phyloP scores from a whole-genome alignment of 2,329 filamentous ascomycete species.

The Plenodomus lindquistii region DNA sequence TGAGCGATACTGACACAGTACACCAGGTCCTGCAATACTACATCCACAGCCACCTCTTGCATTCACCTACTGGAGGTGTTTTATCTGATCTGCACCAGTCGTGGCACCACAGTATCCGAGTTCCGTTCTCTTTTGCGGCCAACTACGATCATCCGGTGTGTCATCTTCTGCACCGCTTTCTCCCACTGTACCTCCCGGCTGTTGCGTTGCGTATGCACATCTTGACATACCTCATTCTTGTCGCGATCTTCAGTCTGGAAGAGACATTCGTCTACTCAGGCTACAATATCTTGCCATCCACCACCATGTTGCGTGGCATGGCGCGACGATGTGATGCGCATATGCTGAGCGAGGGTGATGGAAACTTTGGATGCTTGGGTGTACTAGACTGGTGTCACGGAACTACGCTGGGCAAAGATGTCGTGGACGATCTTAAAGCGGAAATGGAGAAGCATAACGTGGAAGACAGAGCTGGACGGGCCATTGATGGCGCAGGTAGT shows the following conservation, averaged over 20 bases:
- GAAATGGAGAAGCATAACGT: slow-evolving; percentile 61
- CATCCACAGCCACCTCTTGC: slow-evolving; percentile 73
- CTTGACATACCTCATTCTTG: slow-evolving; percentile 70
- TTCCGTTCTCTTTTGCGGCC: slow-evolving; percentile 65
- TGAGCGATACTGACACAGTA: slow-evolving; percentile 11
- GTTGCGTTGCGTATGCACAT: slow-evolving; percentile 69
- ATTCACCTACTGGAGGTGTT: slow-evolving; percentile 48
- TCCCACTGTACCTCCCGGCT: slow-evolving; percentile 69
- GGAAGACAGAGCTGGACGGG: slow-evolving; percentile 46
- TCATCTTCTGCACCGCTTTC: slow-evolving; percentile 64
- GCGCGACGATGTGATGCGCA: slow-evolving; percentile 62
- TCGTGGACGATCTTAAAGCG: slow-evolving; percentile 58
- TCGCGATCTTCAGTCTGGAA: slow-evolving; percentile 65
- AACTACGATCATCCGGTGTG: slow-evolving; percentile 71
- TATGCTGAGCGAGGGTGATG: slow-evolving; percentile 59
- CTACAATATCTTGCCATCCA: slow-evolving; percentile 64
- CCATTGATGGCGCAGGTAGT: slow-evolving; percentile 40
- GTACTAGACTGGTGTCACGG: slow-evolving; percentile 50
- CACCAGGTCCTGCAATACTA: slow-evolving; percentile 68
- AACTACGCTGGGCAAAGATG: slow-evolving; percentile 58
- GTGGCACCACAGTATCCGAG: slow-evolving; percentile 63
- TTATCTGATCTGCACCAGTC: slow-evolving; percentile 49
- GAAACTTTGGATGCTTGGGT: slow-evolving; percentile 67
- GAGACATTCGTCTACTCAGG: slow-evolving; percentile 70
- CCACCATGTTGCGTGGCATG: slow-evolving; percentile 61